Evolutionary conservation across 2,329 filamentous ascomycete species (phyloP).

Genomic region (Exophiala dermatitidis): DNA sequence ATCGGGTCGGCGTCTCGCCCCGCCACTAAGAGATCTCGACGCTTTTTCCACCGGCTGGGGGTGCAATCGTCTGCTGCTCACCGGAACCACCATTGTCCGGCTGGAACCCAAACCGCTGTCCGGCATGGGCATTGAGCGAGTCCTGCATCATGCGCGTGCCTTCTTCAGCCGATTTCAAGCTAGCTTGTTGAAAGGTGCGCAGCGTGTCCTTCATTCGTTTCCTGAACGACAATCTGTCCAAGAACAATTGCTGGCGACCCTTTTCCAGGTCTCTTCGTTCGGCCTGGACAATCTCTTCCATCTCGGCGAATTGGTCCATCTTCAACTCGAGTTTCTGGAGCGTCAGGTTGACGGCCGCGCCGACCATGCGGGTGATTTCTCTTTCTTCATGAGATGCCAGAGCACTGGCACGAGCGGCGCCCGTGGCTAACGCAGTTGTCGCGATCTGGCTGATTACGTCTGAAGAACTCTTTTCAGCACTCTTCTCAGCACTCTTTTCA

Average conservation of each 20-base stretch:
- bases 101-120: constrained; percentile 17
- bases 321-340: constrained; percentile 94
- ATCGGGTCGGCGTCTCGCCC: too few relatives aligned
- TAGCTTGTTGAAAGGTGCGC: constrained; percentile 52
- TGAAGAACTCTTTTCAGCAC: constrained; percentile 56
- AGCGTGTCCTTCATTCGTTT: constrained; percentile 78
- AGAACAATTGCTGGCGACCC: constrained; percentile 83
- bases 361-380: constrained; percentile 89
- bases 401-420: constrained; percentile 76
- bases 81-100: not conserved
- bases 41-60: too few relatives aligned
- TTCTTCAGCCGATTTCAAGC: constrained; percentile 39
- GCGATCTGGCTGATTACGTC: constrained; percentile 50
- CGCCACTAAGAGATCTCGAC: too few relatives aligned
- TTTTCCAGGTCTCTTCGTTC: constrained; percentile 90
- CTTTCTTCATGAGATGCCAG: constrained; percentile 94
- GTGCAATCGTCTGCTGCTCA: too few relatives aligned
- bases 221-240: constrained; percentile 86
- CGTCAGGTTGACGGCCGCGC: constrained; percentile 86
- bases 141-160: constrained; percentile 27
- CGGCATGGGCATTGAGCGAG: constrained; percentile 10
- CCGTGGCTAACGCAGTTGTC: constrained; percentile 75
- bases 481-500: too few relatives aligned
- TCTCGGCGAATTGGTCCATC: constrained; percentile 90
- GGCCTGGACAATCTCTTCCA: constrained; percentile 84